Conservation (phyloP, 768 basidiomycete species). For the Roridomyces roridus region DNA sequence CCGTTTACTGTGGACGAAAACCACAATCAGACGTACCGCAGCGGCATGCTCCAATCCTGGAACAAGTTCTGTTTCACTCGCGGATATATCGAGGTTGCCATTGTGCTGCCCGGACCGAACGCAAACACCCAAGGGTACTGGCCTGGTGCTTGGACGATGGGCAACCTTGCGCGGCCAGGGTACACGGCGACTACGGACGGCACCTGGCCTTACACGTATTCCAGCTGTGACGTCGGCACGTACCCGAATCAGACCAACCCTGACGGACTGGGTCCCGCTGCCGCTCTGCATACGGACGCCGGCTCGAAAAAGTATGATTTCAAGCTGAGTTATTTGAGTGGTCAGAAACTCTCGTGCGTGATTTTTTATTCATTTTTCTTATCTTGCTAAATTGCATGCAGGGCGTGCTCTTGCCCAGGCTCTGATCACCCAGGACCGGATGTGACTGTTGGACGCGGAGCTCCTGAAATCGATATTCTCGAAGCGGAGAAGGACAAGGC, state of each 20-base stretch:
- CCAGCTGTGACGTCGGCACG: constrained; percentile 79
- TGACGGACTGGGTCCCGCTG: constrained; percentile 60
- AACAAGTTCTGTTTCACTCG: constrained; percentile 89
- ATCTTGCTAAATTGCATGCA: constrained; percentile 27
- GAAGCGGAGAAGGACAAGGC: constrained; percentile 75
- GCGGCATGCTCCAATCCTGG: constrained; percentile 88
- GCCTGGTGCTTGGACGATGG: constrained; percentile 91
- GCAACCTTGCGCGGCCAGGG: constrained; percentile 84
- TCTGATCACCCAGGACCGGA: constrained; percentile 82
- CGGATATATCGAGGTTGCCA: constrained; percentile 77
- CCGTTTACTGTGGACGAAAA: constrained; percentile 52
- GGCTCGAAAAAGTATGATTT: constrained; percentile 58
- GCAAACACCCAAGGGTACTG: constrained; percentile 62
- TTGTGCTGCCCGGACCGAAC: constrained; percentile 65
- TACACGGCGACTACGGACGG: constrained; percentile 84
- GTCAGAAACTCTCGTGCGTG: constrained; percentile 75
- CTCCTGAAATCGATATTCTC: constrained; percentile 85
- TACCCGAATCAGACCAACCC: constrained; percentile 70
- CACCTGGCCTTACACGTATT: constrained; percentile 82
- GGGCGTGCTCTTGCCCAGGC: constrained; percentile 77
- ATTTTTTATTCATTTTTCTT: neutral
- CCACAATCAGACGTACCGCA: constrained; percentile 68
- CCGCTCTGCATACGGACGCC: constrained; percentile 59
- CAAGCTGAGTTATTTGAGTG: constrained; percentile 75
- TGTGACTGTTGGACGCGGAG: constrained; percentile 61